Conservation (phyloP, 139 green algal species). For the Asterochloris erici region DNA sequence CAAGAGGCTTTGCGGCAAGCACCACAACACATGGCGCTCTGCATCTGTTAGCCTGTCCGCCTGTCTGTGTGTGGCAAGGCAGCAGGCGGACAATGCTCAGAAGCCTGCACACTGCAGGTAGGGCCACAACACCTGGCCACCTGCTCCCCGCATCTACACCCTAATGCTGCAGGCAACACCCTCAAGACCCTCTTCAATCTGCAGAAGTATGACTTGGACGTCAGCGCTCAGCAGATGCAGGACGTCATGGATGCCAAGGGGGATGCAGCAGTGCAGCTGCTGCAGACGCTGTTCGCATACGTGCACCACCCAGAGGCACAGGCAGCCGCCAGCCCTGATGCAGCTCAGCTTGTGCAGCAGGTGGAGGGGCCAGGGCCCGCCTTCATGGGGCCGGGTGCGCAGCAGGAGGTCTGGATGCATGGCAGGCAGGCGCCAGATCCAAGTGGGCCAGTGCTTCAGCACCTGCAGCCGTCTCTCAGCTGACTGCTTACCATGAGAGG, state of each 20-base stretch:
- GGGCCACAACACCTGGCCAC: not conserved
- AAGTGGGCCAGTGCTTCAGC: not conserved
- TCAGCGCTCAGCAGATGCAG: not conserved
- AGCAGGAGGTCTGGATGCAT: too few relatives aligned
- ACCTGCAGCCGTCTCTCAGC: not conserved
- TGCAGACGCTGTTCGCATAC: slow-evolving; percentile 13
- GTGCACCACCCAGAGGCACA: not conserved
- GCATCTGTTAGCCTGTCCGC: too few relatives aligned
- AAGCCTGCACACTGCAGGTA: not conserved
- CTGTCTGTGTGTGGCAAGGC: too few relatives aligned
- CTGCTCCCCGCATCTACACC: not conserved
- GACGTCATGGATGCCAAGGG: slow-evolving; percentile 10
- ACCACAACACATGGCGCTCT: too few relatives aligned
- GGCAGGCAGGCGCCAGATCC: not conserved
- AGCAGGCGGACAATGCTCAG: too few relatives aligned
- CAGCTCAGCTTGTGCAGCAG: slow-evolving; percentile 4
- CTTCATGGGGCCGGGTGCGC: too few relatives aligned
- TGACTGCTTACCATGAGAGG: too few relatives aligned
- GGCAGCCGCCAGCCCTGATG: not conserved
- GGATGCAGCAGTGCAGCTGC: slow-evolving; percentile 4
- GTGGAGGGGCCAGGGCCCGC: too few relatives aligned
- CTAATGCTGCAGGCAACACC: not conserved
- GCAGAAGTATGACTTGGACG: slow-evolving; percentile 7
- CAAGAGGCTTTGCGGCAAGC: not conserved
- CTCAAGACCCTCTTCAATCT: not conserved